These are phyloP conservation scores for Nigrograna mackinnonii DNA, from an alignment of 2,329 filamentous ascomycete species.

Conservation along the genomic window DNA sequence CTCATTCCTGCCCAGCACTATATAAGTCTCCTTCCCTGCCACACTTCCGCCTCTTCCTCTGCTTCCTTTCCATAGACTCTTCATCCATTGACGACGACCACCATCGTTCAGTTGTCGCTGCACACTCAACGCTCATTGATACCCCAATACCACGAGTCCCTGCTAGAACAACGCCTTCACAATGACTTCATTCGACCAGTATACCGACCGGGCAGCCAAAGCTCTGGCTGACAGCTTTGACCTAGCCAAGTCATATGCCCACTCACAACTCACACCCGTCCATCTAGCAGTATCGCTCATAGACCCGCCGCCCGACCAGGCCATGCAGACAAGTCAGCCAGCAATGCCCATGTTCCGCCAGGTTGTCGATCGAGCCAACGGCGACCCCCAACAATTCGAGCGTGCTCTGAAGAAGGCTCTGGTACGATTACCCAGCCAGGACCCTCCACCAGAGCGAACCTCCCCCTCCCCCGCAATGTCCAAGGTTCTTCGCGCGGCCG, in stretches of 20 bases:
- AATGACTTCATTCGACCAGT: slow-evolving; percentile 82
- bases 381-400: slow-evolving; percentile 87
- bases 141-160: slow-evolving; percentile 9
- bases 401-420: slow-evolving; percentile 88
- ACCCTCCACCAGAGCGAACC: slow-evolving; percentile 88
- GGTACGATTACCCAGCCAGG: slow-evolving; percentile 89
- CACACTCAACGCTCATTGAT: slow-evolving; percentile 10
- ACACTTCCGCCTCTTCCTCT: slow-evolving; percentile 5
- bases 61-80: slow-evolving; percentile 16
- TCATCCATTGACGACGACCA: slow-evolving; percentile 8
- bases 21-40: slow-evolving; percentile 23
- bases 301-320: slow-evolving; percentile 74
- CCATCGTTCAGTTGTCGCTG: slow-evolving; percentile 13
- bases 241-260: slow-evolving; percentile 85
- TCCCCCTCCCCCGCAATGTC: slow-evolving; percentile 81
- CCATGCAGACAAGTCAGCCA: slow-evolving; percentile 64
- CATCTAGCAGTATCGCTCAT: slow-evolving; percentile 86
- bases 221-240: slow-evolving; percentile 86
- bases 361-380: slow-evolving; percentile 90
- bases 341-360: slow-evolving; percentile 85
- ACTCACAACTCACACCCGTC: slow-evolving; percentile 86
- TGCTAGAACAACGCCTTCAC: slow-evolving; percentile 29
- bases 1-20: slow-evolving; percentile 14
- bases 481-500: slow-evolving; percentile 79
- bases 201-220: slow-evolving; percentile 91